phyloP scores from a whole-genome alignment of 2,329 filamentous ascomycete species.

The Diaporthe vaccinii region DNA sequence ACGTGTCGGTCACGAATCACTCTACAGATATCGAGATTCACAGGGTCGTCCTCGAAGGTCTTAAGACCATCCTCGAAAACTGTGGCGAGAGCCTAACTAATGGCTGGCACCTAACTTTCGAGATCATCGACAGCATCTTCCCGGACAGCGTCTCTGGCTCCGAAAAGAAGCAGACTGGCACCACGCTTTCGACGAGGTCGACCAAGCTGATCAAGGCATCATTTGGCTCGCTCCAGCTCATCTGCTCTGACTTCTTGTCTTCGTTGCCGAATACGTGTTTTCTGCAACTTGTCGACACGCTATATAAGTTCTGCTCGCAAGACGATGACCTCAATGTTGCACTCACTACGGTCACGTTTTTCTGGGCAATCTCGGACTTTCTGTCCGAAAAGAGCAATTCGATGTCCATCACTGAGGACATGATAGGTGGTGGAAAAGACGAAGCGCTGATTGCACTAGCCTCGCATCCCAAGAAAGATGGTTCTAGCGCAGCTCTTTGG shows the following conservation, averaged over 20 bases:
- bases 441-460: slow-evolving; percentile 70
- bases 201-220: slow-evolving; percentile 85
- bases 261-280: slow-evolving; percentile 80
- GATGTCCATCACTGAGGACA: slow-evolving; percentile 69
- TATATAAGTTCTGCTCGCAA: slow-evolving; percentile 91
- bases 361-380: slow-evolving; percentile 95
- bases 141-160: slow-evolving; percentile 55
- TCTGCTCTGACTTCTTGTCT: slow-evolving; percentile 93
- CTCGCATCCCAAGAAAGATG: slow-evolving; percentile 68
- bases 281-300: slow-evolving; percentile 84
- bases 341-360: slow-evolving; percentile 93
- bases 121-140: slow-evolving; percentile 88
- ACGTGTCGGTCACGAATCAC: slow-evolving; percentile 69
- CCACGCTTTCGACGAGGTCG: slow-evolving; percentile 69
- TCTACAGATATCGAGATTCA: slow-evolving; percentile 84
- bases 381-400: slow-evolving; percentile 73
- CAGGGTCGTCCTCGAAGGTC: slow-evolving; percentile 80
- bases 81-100: slow-evolving; percentile 86
- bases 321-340: slow-evolving; percentile 95
- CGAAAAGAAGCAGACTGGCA: slow-evolving; percentile 51
- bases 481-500: slow-evolving; percentile 81
- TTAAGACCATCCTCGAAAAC: slow-evolving; percentile 87
- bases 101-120: slow-evolving; percentile 89
- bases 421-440: slow-evolving; percentile 69
- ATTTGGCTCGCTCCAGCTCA: slow-evolving; percentile 90